Evolutionary conservation across 768 basidiomycete genomes (phyloP).

Genomic region (Rhodotorula toruloides): DNA sequence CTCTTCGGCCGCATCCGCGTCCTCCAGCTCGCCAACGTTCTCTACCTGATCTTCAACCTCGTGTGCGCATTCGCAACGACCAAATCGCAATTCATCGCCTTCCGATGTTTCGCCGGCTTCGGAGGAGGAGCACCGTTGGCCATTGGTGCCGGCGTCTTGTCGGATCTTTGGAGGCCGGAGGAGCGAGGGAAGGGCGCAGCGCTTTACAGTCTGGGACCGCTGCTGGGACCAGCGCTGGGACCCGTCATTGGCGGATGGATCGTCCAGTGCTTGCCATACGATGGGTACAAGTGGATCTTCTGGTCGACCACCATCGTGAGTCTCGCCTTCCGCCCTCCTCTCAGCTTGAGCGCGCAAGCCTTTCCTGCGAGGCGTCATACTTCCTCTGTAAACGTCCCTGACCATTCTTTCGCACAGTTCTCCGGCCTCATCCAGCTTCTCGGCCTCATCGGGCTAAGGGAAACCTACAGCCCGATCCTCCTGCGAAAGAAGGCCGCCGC

Average conservation of each 20-base stretch:
- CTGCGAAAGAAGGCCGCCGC: constrained; percentile 42
- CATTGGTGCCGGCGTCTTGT: constrained; percentile 58
- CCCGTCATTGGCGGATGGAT: constrained; percentile 44
- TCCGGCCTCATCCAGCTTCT: constrained; percentile 34
- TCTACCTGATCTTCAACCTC: constrained; percentile 58
- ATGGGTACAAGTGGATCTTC: constrained; percentile 29
- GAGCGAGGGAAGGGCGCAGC: constrained; percentile 42
- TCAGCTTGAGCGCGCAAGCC: constrained; percentile 23
- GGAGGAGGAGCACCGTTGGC: constrained; percentile 68
- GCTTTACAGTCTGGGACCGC: constrained; percentile 31
- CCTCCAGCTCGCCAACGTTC: constrained; percentile 61
- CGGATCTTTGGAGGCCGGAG: constrained; percentile 42
- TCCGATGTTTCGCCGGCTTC: constrained; percentile 64
- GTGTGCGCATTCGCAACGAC: constrained; percentile 61
- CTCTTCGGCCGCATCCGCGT: constrained; percentile 64
- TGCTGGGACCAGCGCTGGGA: constrained; percentile 29
- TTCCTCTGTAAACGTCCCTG: background rate
- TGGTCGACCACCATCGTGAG: constrained; percentile 7
- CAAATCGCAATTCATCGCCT: constrained; percentile 58
- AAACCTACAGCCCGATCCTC: constrained; percentile 48
- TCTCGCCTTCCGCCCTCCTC: constrained; percentile 49
- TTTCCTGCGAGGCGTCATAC: constrained; percentile 50
- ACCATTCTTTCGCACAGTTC: background rate
- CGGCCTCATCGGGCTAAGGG: constrained; percentile 44
- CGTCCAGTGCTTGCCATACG: constrained; percentile 54